These are phyloP conservation scores for Aspergillus baeticus DNA, from an alignment of 495 filamentous ascomycete genomes.

Conservation along the genomic window DNA sequence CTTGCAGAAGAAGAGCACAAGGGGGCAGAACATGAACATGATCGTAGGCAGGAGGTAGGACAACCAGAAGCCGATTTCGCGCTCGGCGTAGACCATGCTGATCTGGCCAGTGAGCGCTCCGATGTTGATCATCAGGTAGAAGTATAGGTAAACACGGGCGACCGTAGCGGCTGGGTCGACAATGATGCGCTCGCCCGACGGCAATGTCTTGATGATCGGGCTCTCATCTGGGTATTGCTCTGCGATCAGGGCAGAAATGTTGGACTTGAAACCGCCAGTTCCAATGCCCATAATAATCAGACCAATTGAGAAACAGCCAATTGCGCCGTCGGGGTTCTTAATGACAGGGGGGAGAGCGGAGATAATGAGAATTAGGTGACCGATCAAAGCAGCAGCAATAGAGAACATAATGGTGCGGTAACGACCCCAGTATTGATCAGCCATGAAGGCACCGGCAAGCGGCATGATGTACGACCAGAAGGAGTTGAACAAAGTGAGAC, in stretches of 20 bases:
- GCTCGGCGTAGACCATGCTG: constrained; percentile 62
- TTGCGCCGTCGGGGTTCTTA: constrained; percentile 45
- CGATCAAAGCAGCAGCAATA: constrained; percentile 56
- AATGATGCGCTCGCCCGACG: constrained; percentile 63
- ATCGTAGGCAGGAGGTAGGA: constrained; percentile 59
- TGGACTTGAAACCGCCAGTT: constrained; percentile 62
- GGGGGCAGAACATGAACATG: constrained; percentile 56
- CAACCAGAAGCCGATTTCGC: constrained; percentile 76
- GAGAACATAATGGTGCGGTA: constrained; percentile 63
- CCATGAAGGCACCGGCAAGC: constrained; percentile 65
- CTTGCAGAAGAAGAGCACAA: constrained; percentile 60
- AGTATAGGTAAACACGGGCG: constrained; percentile 40
- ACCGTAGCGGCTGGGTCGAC: constrained; percentile 65
- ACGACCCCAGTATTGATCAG: constrained; percentile 68
- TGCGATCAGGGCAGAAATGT: constrained; percentile 57
- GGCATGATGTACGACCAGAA: constrained; percentile 78
- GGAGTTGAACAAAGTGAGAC: constrained; percentile 61
- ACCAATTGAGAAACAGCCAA: constrained; percentile 61
- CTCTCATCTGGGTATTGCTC: constrained; percentile 50
- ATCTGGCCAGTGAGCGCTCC: constrained; percentile 54
- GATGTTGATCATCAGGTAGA: constrained; percentile 64
- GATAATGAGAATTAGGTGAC: constrained; percentile 61
- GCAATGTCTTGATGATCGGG: constrained; percentile 43
- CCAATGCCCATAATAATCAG: constrained; percentile 55
- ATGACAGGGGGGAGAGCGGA: constrained; percentile 62